Percentiles rank a stretch among this genome's conserved stretches.
Conservation (phyloP, 140 eudicot genomes). For the Anethum foeniculum region DNA sequence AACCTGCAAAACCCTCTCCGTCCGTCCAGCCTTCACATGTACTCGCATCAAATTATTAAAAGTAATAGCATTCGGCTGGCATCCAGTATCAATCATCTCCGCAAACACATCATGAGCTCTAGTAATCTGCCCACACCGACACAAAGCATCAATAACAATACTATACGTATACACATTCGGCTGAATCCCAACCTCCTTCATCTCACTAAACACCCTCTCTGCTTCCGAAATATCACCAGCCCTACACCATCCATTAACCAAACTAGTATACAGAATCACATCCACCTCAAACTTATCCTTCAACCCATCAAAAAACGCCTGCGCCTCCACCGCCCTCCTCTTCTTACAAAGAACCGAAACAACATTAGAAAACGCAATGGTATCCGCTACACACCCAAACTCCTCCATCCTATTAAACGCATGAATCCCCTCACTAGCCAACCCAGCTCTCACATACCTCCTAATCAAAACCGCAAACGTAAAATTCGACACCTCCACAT, state of each 20-base stretch:
- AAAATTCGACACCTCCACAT: slow-evolving; percentile 25
- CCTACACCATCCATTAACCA: slow-evolving; percentile 88
- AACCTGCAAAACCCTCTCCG: slow-evolving; percentile 77
- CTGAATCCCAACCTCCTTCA: slow-evolving; percentile 55
- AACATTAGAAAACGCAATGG: slow-evolving; percentile 44
- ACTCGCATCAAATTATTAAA: slow-evolving; percentile 79
- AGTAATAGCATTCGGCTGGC: slow-evolving; percentile 61
- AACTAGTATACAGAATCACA: slow-evolving; percentile 64
- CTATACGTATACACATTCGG: slow-evolving; percentile 82
- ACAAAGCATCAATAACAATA: slow-evolving; percentile 69
- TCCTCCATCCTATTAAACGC: slow-evolving; percentile 78
- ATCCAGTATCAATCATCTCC: slow-evolving; percentile 77
- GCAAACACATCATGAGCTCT: slow-evolving; percentile 88
- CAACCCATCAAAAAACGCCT: slow-evolving; percentile 56
- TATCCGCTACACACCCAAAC: slow-evolving; percentile 45
- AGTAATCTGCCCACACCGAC: slow-evolving; percentile 74
- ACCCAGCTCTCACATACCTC: slow-evolving; percentile 74
- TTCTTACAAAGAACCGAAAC: slow-evolving; percentile 59
- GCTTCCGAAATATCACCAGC: slow-evolving; percentile 63
- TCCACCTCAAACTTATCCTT: slow-evolving; percentile 62
- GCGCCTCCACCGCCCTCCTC: slow-evolving; percentile 63
- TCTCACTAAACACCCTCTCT: slow-evolving; percentile 59
- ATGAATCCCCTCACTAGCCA: slow-evolving; percentile 64
- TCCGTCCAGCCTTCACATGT: slow-evolving; percentile 74
- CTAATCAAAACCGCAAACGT: slow-evolving; percentile 49